Base-by-base conservation (phyloP, 306 rosid species). In the Rosa chinensis region DNA sequence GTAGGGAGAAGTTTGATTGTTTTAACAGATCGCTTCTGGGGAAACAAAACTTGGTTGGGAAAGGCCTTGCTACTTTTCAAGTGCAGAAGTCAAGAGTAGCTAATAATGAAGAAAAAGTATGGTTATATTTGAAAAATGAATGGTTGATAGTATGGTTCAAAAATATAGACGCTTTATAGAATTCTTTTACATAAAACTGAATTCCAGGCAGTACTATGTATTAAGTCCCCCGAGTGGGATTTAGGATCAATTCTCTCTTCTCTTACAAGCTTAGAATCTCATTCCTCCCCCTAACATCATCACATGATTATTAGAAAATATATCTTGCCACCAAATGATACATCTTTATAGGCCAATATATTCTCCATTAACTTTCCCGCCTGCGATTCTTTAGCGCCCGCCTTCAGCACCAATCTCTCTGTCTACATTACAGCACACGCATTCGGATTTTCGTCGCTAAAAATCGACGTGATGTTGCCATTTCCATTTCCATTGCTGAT, bases 401-500 rank as follows among this genome's bases (percentile, higher is more conserved):
- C 73, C 63, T 70, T 77, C 39, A 45, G 72, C 63, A 43, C 71
- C 61, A 14, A 53, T 64, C 44, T 21, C 35, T 21, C 35, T 11
- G 71, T 39, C 78, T 86, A 93, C 78, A 91, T 87, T 84, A 93
- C 79, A n/a, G 73, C 70, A 82, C 98, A 95, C n/a, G 98, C 96
- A 75, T 95, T 93, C 0, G 98, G 99, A 87, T 95, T 93, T 85
- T 95, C 98, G 63, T 95, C 98, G 44, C 97, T 95, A 84, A 95
- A 95, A 68, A 95, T 83, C 66, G 94, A 90, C 47, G 85, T 83
- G 72, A 95, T 82, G 78, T 84, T 85, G 28, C 89, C 93, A 67
- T 78, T 83, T 50, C 72, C 66, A 66, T 75, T 62, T 32, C 68
- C 68, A 62, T 62, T 25, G 68, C 70, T 83, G 61, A 82, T 74